Percentiles rank a stretch among this genome's conserved stretches.
phyloP scores from a whole-genome alignment of 495 filamentous ascomycete species.

The Penicillium waksmanii region DNA sequence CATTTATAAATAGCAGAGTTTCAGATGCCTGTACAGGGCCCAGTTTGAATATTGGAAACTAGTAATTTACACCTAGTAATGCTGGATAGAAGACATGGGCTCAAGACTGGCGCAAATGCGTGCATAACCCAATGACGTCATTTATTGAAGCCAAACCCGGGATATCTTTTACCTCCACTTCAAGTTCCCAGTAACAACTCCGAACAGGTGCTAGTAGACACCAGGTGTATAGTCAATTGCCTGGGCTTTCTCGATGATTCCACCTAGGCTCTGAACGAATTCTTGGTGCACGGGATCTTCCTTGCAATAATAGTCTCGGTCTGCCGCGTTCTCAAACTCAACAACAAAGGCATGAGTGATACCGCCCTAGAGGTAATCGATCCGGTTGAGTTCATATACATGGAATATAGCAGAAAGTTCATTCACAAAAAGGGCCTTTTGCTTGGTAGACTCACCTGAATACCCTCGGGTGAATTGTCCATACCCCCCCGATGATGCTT shows the following conservation, averaged over 20 bases:
- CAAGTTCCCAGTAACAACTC: no score
- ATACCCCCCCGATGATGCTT: conserved; percentile 57
- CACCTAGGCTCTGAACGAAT: conserved; percentile 37
- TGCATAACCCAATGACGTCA: neutral
- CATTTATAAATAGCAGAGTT: neutral
- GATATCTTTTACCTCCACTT: neutral
- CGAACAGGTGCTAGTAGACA: conserved; percentile 20
- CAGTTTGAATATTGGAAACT: no score
- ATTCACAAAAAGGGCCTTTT: neutral
- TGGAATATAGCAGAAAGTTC: neutral
- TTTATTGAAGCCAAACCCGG: neutral
- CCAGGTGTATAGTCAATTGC: conserved; percentile 45
- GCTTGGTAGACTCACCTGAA: conserved; percentile 51
- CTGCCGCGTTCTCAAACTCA: conserved; percentile 40
- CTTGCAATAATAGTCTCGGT: conserved; percentile 48
- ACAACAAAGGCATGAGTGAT: conserved; percentile 52
- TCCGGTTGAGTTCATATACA: neutral
- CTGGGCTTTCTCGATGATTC: conserved; percentile 44
- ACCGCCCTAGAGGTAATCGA: conserved; percentile 22
- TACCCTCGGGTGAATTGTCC: conserved; percentile 67
- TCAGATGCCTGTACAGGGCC: neutral
- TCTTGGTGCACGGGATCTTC: conserved; percentile 43
- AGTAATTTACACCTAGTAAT: neutral
- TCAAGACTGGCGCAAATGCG: no score
- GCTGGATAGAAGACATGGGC: neutral